Evolutionary conservation across 257 asterid genomes (phyloP), one percentile per base, ranked within the genome.

Genomic region (Forsythia viridissima): DNA sequence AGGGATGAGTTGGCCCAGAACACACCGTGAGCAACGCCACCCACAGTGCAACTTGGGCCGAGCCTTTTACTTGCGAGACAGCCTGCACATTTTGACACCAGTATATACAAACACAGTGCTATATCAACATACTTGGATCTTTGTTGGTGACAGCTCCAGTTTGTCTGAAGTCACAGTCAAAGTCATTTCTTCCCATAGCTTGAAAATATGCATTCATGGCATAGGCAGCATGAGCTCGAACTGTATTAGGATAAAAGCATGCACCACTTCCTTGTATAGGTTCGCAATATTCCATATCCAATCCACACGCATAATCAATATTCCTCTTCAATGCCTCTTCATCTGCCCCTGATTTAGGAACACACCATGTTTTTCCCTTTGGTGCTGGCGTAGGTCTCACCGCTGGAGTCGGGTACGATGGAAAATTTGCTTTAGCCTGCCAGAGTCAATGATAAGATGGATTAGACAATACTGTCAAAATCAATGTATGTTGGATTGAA

Each of bases 181-280:
- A 85, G 20, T 44, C 85, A 59, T 86, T 78, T 68, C 77, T 85
- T 73, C 82, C 75, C 18, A 73, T 52, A 1, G 83, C 73, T 55
- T 76, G 85, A 73, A 67, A 87, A 57, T 85, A 88, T 73, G 78
- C 81, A 82, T 89, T 86, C 90, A 83, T 86, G 73, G 90, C 90
- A 67, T 80, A 86, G 1, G 84, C 86, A 4, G 89, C 89, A 73
- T 86, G 90, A 43, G 84, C 89, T 77, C 82, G 76, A 70, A 88
- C 83, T 7, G 84, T 71, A 76, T 83, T 77, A 8, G 93, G 89
- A 76, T 63, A 46, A 80, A 73, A 88, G 74, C 90, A 84, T 2
- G 37, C 73, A 18, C 91, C 90, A 6, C 74, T 83, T 68, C 75
- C 81, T 73, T 85, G 87, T 34, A 86, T 86, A 7, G 88, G 81